phyloP scores from a whole-genome alignment of 352 stramenopile species.

The Pythium sp. region DNA sequence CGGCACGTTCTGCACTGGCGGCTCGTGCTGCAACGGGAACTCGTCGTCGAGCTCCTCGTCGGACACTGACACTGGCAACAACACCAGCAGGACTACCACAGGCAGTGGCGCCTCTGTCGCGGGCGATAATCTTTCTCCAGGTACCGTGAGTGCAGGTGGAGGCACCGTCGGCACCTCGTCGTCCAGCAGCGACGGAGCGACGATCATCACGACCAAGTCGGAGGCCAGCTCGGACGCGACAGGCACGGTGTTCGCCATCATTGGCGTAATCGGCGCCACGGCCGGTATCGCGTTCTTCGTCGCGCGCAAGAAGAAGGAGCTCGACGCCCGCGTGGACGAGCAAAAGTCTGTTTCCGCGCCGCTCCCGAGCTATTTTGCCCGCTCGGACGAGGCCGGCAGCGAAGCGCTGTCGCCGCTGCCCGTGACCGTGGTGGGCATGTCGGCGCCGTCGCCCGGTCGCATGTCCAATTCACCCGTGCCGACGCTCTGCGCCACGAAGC shows the following conservation, averaged over 20 bases:
- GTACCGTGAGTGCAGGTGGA: slow-evolving; percentile 17
- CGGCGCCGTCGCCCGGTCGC: slow-evolving; percentile 11
- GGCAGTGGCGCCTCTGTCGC: slow-evolving; percentile 16
- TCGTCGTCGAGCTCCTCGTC: slow-evolving; percentile 19
- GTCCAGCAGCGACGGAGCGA: slow-evolving; percentile 8
- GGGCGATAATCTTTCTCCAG: slow-evolving; percentile 20
- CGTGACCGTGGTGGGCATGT: slow-evolving; percentile 1
- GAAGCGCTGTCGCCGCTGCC: slow-evolving; percentile 32
- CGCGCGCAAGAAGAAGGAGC: slow-evolving; percentile 41
- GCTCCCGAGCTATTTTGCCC: slow-evolving; percentile 40
- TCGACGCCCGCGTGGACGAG: slow-evolving; percentile 41
- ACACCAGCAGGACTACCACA: background rate
- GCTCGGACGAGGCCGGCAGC: slow-evolving; percentile 23
- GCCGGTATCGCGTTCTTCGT: slow-evolving; percentile 49
- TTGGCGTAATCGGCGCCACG: slow-evolving; percentile 42
- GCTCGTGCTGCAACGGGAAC: slow-evolving; percentile 48
- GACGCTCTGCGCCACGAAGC: slow-evolving; percentile 33
- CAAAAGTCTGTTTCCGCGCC: slow-evolving; percentile 39
- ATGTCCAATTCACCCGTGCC: slow-evolving; percentile 50
- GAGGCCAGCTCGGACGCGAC: slow-evolving; percentile 30
- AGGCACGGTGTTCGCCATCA: slow-evolving; percentile 43
- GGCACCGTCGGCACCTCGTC: background rate
- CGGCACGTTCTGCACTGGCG: slow-evolving; percentile 55
- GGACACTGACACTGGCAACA: background rate
- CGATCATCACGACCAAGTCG: slow-evolving; percentile 45